Evolutionary conservation across 768 basidiomycete genomes (phyloP).

Genomic region (Lactifluus echinatus): DNA sequence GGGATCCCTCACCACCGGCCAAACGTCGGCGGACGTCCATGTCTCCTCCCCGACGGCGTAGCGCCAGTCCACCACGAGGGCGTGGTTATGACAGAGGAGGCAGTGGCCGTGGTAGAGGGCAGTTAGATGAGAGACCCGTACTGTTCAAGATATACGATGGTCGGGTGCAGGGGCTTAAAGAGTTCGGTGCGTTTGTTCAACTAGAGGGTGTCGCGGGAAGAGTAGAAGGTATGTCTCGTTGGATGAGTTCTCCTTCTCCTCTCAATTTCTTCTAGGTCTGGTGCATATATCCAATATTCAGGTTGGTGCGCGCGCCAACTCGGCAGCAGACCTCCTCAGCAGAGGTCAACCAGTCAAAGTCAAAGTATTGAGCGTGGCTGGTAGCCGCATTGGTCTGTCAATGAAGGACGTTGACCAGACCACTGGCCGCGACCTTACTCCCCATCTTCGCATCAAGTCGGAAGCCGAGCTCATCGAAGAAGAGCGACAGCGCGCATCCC

Average conservation of each 20-base stretch:
- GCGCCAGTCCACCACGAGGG: slow-evolving; percentile 53
- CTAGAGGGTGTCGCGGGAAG: slow-evolving; percentile 82
- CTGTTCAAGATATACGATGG: slow-evolving; percentile 94
- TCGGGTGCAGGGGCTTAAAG: slow-evolving; percentile 75
- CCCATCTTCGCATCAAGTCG: slow-evolving; percentile 89
- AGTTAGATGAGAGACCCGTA: slow-evolving; percentile 73
- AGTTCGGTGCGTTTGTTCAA: slow-evolving; percentile 92
- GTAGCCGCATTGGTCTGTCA: slow-evolving; percentile 72
- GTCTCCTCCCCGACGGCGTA: slow-evolving; percentile 40
- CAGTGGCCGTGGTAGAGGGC: slow-evolving; percentile 33
- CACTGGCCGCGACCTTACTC: slow-evolving; percentile 85
- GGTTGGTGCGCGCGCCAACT: slow-evolving; percentile 73
- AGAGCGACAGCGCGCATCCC: slow-evolving; percentile 53
- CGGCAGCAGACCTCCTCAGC: slow-evolving; percentile 78
- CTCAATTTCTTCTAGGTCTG: slow-evolving; percentile 53
- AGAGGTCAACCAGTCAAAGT: slow-evolving; percentile 85
- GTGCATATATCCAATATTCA: slow-evolving; percentile 95
- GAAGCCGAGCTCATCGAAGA: slow-evolving; percentile 85
- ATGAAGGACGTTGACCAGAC: slow-evolving; percentile 98
- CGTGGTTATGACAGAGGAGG: slow-evolving; percentile 39
- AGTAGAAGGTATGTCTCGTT: slow-evolving; percentile 66
- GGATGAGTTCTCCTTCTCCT: background rate
- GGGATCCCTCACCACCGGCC: slow-evolving; percentile 31
- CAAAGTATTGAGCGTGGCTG: slow-evolving; percentile 92
- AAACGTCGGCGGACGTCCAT: slow-evolving; percentile 54